These are phyloP conservation scores for Lactuca sativa DNA, from an alignment of 129 eudicot species.

Conservation along the genomic window DNA sequence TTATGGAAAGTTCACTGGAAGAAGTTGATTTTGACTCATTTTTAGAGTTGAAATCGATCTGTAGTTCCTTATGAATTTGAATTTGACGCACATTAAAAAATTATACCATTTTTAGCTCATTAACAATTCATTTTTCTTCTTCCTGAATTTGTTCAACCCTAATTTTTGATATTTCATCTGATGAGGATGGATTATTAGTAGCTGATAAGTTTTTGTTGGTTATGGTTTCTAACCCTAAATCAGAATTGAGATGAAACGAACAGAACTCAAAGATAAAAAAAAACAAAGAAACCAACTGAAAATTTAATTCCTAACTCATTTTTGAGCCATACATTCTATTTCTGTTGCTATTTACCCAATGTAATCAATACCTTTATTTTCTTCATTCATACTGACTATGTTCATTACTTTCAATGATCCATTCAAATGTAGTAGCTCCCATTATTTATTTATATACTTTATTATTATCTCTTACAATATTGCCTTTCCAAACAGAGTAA, in stretches of 20 bases:
- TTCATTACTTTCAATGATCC: neutral
- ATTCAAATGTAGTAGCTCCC: neutral
- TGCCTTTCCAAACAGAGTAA: conserved; percentile 33
- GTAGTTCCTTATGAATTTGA: conserved; percentile 2
- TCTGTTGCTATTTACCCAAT: neutral
- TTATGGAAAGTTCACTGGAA: conserved; percentile 1
- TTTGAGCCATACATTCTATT: neutral
- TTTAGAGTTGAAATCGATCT: neutral
- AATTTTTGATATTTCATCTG: neutral
- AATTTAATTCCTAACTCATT: neutral
- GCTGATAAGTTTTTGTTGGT: neutral
- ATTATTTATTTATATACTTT: neutral
- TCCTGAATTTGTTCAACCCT: neutral
- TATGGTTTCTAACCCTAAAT: neutral
- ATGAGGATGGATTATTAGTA: neutral
- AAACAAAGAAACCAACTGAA: conserved; percentile 5
- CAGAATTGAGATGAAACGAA: neutral
- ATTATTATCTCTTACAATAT: neutral
- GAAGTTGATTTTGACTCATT: neutral
- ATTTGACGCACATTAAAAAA: neutral
- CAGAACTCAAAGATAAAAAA: neutral
- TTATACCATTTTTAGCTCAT: neutral
- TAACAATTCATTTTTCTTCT: neutral
- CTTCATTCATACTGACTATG: neutral
- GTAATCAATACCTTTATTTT: neutral